Evolutionary conservation across 495 filamentous ascomycete genomes (phyloP).

Genomic region (Aspergillus coremiiformis): DNA sequence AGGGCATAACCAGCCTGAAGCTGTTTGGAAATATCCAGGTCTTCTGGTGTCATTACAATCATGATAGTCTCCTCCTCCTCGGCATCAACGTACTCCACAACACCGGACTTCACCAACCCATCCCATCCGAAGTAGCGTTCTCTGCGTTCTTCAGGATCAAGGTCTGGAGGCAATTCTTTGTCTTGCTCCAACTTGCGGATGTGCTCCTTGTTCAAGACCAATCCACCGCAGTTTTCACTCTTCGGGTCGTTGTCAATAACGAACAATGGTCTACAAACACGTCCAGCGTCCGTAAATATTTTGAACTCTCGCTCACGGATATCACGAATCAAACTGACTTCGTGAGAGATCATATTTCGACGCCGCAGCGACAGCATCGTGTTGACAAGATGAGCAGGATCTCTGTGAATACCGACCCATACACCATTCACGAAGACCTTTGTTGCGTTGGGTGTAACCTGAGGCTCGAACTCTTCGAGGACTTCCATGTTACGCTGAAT

Average conservation of each 20-base stretch:
- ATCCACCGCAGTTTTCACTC: conserved; percentile 61
- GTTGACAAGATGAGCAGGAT: conserved; percentile 70
- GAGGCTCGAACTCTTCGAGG: conserved; percentile 90
- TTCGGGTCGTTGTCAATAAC: conserved; percentile 72
- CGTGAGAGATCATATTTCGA: conserved; percentile 68
- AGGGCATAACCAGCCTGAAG: conserved; percentile 58
- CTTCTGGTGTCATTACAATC: conserved; percentile 98
- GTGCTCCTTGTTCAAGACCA: conserved; percentile 79
- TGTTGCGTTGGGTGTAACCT: conserved; percentile 81
- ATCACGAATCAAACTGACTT: conserved; percentile 89
- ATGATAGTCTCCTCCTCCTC: conserved; percentile 98
- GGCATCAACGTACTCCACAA: conserved; percentile 91
- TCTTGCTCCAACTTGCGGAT: conserved; percentile 62
- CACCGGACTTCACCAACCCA: conserved; percentile 69
- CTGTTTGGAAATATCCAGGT: conserved; percentile 66
- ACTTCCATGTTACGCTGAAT: conserved; percentile 89
- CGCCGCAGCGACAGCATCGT: conserved; percentile 72
- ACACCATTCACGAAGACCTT: conserved; percentile 98
- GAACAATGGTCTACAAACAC: conserved; percentile 87
- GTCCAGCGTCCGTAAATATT: conserved; percentile 93
- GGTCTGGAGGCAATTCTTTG: conserved; percentile 50
- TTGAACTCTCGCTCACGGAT: conserved; percentile 97
- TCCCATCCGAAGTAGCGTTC: conserved; percentile 78
- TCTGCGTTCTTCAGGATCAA: conserved; percentile 49
- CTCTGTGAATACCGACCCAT: conserved; percentile 84